Percentiles rank a stretch among this genome's conserved stretches.
Evolutionary conservation across 371 early-diverging fungal species (phyloP).

Genomic region (Circinella umbellata): DNA sequence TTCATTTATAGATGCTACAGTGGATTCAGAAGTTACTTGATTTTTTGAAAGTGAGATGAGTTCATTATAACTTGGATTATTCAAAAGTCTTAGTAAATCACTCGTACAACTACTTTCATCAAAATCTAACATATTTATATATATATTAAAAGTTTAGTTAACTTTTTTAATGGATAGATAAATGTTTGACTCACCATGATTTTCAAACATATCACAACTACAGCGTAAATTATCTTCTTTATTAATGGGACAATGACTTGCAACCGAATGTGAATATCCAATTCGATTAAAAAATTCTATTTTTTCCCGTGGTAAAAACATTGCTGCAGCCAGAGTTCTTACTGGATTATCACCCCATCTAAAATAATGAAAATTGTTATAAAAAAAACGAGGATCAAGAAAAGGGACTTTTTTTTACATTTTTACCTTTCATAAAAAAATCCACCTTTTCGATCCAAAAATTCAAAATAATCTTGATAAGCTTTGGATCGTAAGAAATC

Average conservation of each 20-base stretch:
- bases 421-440: constrained; percentile 91
- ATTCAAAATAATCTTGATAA: constrained; percentile 81
- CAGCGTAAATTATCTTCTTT: constrained; percentile 26
- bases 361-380: constrained; percentile 42
- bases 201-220: constrained; percentile 32
- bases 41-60: no score
- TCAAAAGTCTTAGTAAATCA: no score
- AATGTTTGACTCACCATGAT: constrained; percentile 32
- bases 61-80: no score
- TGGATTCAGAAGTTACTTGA: no score
- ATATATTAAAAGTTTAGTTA: no score
- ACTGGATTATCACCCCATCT: constrained; percentile 58
- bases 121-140: no score
- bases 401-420: constrained; percentile 21
- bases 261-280: constrained; percentile 69
- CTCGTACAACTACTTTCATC: no score
- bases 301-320: constrained; percentile 78
- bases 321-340: constrained; percentile 86
- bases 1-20: no score
- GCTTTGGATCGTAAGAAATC: constrained; percentile 72
- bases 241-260: constrained; percentile 44
- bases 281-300: constrained; percentile 90
- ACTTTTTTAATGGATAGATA: no score
- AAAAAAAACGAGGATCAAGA: not conserved
- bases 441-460: constrained; percentile 81